A percentile compares a stretch with the other conserved stretches of the same genome.
These are phyloP conservation scores for Parietichytrium sp. DNA, from an alignment of 108 stramenopile species.

Conservation along the genomic window DNA sequence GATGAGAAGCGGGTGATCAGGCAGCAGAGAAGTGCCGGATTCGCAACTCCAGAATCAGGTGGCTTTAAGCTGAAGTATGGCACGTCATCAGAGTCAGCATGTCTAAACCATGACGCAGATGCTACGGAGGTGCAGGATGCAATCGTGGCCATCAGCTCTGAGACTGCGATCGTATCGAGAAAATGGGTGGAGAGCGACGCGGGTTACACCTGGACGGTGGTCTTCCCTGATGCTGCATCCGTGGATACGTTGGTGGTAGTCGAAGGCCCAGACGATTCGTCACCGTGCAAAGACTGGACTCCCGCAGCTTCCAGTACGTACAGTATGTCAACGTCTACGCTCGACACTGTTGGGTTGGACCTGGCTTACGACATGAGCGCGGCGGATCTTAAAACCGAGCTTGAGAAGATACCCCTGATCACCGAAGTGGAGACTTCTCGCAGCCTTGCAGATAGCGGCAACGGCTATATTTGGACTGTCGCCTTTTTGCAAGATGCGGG, in stretches of 20 bases:
- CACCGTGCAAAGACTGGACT: background rate
- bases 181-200: background rate
- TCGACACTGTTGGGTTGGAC: background rate
- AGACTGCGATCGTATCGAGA: background rate
- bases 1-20: background rate
- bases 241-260: background rate
- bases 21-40: background rate
- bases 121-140: conserved; percentile 62
- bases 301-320: background rate
- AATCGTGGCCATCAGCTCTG: conserved; percentile 56
- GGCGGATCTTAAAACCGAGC: conserved; percentile 2
- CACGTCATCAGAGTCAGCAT: conserved; percentile 41
- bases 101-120: conserved; percentile 60
- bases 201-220: conserved; percentile 39
- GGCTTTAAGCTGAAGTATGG: background rate
- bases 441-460: background rate
- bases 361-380: background rate
- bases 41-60: background rate
- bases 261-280: background rate
- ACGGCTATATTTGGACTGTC: conserved; percentile 64
- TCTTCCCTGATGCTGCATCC: background rate
- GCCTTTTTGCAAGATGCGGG: conserved; percentile 61
- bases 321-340: background rate
- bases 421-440: conserved; percentile 5
- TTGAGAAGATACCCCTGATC: background rate